phyloP scores from a whole-genome alignment of 164 flowering plant species.

The Vitis riparia region DNA sequence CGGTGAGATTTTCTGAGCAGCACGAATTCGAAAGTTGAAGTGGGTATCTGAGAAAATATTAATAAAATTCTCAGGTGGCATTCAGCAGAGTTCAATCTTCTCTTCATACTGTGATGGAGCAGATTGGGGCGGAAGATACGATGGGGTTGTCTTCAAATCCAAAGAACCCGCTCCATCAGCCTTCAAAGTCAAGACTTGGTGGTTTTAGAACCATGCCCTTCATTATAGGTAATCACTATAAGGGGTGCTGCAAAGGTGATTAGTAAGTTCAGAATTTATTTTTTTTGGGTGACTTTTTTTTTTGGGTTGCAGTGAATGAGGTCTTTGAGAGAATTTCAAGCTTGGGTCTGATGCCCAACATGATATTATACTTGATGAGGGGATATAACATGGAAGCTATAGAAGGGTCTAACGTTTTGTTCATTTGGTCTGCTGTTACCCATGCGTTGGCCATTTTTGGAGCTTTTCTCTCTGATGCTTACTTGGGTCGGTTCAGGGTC shows the following conservation, averaged over 20 bases:
- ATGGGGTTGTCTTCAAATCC: constrained; percentile 1
- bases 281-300: neutral
- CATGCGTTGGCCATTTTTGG: constrained; percentile 29
- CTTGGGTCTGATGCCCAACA: constrained; percentile 35
- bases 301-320: constrained; percentile 27
- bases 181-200: constrained; percentile 9
- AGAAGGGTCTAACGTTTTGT: constrained; percentile 16
- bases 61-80: too few relatives aligned
- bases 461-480: constrained; percentile 37
- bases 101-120: too few relatives aligned
- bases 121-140: too few relatives aligned
- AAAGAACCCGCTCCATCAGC: constrained; percentile 3
- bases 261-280: too few relatives aligned
- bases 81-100: too few relatives aligned
- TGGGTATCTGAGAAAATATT: too few relatives aligned
- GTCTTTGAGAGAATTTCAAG: constrained; percentile 34
- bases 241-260: too few relatives aligned
- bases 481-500: constrained; percentile 25
- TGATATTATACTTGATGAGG: constrained; percentile 37
- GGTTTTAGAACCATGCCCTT: constrained; percentile 41
- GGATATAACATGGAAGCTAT: constrained; percentile 25
- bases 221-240: constrained; percentile 33
- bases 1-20: too few relatives aligned
- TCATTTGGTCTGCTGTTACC: constrained; percentile 31
- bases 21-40: too few relatives aligned